Base-by-base conservation (phyloP, 768 basidiomycete species). In the Termitomyces sp. region DNA sequence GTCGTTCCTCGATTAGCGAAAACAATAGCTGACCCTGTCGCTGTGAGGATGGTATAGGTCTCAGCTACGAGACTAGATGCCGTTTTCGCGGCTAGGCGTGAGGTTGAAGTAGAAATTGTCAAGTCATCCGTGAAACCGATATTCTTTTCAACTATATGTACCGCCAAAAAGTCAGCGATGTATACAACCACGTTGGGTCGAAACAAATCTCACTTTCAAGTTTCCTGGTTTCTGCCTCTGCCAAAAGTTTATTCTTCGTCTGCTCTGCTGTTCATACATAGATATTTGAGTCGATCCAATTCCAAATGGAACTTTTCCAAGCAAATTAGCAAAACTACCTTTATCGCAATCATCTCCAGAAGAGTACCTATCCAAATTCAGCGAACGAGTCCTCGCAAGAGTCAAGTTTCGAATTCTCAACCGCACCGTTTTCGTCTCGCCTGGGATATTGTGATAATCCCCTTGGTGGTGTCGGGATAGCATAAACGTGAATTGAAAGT, bases 371-470 rank as follows among this genome's bases (percentile, higher is more conserved):
- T 5, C 27, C 5, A 5, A 13, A 20, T 27, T 36, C 25, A 55
- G 16, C 27, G 18, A 7, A 39, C 12, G 5, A 18, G 25, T 52
- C 7, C 7, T 12, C 15, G 29, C 27, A 23, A n/a, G 16, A 31
- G n/a, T n/a, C n/a, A n/a, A n/a, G n/a, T n/a, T n/a, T n/a, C n/a
- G n/a, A n/a, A 13, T 10, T 31, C 20, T 36, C 18, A n/a, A 1
- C 15, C 56, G 20, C 46, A 61, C 60, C 48, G 45, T 56, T 58
- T 42, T 51, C 57, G 29, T 53, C 48, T 18, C 58, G 58, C 16
- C 42, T 47, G 15, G 18, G 11, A 36, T 33, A 38, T 7, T 39
- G 25, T 7, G 48, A 44, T 35, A 35, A 6, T 29, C 0, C 2
- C 15, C 13, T 45, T 20, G 47, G 41, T 23, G 47, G 33, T 23